Base-by-base conservation (phyloP, 805 yeast genomes). In the Kodamaea jinghongensis region DNA sequence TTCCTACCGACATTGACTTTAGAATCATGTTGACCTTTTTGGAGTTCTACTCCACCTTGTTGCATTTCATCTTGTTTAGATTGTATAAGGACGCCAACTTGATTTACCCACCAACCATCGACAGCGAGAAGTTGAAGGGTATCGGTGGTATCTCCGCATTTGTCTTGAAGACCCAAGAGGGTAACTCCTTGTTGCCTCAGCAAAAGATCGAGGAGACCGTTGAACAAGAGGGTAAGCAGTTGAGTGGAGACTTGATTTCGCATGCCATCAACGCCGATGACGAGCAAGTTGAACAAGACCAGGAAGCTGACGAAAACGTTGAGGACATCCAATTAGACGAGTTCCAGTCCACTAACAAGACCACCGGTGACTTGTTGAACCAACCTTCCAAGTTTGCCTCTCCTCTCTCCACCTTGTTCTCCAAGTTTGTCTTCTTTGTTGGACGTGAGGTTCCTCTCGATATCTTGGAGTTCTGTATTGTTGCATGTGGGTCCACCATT, bases 401-500 rank as follows among this genome's bases (percentile, higher is more conserved):
- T 35, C 75, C 83, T 34, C 67, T 76, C n/a, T 74, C 87, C 9
- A 70, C 73, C 27, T 67, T 93, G 36, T 86, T 91, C 56, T 71
- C 83, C 31, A 76, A 78, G 41, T 85, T 89, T 60, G 77, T 83
- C 4, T 91, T 93, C 63, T 93, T 67, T 58, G 78, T 93, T 42
- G 96, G 97, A 39, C 85, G 99, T 65, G 99, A 93, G 70, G 98
- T 93, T 29, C 87, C 98, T 17, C 70, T 90, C 46, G 98, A 93
- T 52, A 78, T 89, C 49, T 70, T 91, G 49, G 98, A 93, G 67
- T 86, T 93, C 60, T 74, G 89, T 48, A 81, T 90, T 43, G 69
- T 89, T 42, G 78, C 96, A 1, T 80, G 84, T 54, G 97, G 97
- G 45, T 98, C 97, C 38, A 71, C 75, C 44, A 73, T 88, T 26